Evolutionary conservation across 2,329 filamentous ascomycete genomes (phyloP).

Genomic region (Sporothrix phasma): DNA sequence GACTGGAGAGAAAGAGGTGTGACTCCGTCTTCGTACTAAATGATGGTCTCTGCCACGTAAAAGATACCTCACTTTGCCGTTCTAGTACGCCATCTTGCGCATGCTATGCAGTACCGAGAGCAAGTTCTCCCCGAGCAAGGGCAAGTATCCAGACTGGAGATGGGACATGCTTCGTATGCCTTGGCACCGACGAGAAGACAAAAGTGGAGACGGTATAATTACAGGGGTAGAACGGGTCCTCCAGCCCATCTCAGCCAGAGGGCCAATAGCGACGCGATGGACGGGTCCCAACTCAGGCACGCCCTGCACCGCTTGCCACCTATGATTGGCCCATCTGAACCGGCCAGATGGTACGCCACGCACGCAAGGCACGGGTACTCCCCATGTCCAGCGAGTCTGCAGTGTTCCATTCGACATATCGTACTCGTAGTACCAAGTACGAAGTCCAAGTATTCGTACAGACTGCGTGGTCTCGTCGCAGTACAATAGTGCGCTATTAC

Average conservation of each 20-base stretch:
- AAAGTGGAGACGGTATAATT: slow-evolving; percentile 5
- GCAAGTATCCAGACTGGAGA: not conserved
- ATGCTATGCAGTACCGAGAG: too few relatives aligned
- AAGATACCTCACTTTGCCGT: too few relatives aligned
- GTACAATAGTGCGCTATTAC: not conserved
- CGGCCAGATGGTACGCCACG: not conserved
- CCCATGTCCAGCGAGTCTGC: not conserved
- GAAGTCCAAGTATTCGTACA: too few relatives aligned
- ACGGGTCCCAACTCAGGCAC: not conserved
- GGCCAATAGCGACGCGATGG: not conserved
- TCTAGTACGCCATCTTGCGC: too few relatives aligned
- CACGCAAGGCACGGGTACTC: not conserved
- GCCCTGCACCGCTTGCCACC: not conserved
- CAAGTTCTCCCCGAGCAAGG: not conserved
- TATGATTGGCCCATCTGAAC: not conserved
- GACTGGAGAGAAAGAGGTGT: too few relatives aligned
- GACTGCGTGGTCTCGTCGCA: too few relatives aligned
- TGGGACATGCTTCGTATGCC: not conserved
- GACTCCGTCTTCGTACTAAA: too few relatives aligned
- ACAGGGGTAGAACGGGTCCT: slow-evolving; percentile 4
- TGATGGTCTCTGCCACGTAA: too few relatives aligned
- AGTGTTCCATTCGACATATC: not conserved
- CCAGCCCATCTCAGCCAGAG: slow-evolving; percentile 1
- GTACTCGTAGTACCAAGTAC: too few relatives aligned
- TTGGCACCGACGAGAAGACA: not conserved